Percentiles rank a stretch among this genome's conserved stretches.
phyloP scores from a whole-genome alignment of 805 yeast genomes.

The Candida bentonensis region DNA sequence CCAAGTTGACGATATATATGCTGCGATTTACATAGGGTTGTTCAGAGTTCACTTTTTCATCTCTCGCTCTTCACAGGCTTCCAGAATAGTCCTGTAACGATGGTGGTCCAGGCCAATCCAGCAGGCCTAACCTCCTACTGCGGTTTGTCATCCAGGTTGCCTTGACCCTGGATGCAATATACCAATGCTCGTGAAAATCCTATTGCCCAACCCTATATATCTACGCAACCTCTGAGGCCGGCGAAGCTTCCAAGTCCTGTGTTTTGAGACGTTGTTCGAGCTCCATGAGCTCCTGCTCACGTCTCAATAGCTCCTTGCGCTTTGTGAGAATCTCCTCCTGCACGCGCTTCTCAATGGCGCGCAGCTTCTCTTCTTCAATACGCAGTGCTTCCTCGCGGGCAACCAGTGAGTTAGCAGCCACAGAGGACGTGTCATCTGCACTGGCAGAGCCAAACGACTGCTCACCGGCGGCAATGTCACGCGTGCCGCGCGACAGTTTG shows the following conservation, averaged over 20 bases:
- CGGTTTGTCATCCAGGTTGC: too few species aligned
- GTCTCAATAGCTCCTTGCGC: slow-evolving; percentile 66
- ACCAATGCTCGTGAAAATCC: too few species aligned
- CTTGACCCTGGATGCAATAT: too few species aligned
- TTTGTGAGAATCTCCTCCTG: slow-evolving; percentile 74
- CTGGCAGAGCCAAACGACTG: not conserved
- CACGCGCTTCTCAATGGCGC: slow-evolving; percentile 75
- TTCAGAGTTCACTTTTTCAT: too few species aligned
- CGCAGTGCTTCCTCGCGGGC: slow-evolving; percentile 82
- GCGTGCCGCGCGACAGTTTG: slow-evolving; percentile 46
- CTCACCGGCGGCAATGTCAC: not conserved
- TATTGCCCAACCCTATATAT: too few species aligned
- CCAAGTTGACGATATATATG: too few species aligned
- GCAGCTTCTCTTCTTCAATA: slow-evolving; percentile 77
- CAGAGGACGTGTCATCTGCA: not conserved
- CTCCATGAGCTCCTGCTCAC: slow-evolving; percentile 75
- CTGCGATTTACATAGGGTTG: too few species aligned
- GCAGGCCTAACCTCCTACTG: too few species aligned
- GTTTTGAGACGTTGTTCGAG: slow-evolving; percentile 50
- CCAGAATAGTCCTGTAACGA: too few species aligned
- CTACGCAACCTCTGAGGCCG: too few species aligned
- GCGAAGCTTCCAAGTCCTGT: not conserved
- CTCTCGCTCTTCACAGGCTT: too few species aligned
- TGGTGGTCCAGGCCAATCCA: too few species aligned
- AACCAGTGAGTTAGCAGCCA: slow-evolving; percentile 9